A percentile compares a stretch with the other conserved stretches of the same genome.
Conservation (phyloP, 1,139 yeast species). For the Taphrina communis region DNA sequence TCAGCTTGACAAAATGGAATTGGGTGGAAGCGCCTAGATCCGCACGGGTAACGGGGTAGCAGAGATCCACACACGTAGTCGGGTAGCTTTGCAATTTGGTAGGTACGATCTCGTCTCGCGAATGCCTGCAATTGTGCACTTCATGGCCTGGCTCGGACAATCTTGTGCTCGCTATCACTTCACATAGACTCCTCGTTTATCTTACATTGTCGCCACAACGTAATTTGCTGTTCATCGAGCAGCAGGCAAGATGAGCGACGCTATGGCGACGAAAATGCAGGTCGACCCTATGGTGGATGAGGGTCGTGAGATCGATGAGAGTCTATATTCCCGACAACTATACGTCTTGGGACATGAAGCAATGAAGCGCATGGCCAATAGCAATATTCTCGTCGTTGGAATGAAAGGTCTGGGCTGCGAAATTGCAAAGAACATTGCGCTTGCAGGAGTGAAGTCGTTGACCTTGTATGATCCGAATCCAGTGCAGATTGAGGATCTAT, state of each 20-base stretch:
- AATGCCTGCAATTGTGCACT: neutral
- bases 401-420: slow-evolving; percentile 91
- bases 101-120: neutral
- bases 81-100: no score
- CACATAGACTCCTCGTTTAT: no score
- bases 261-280: slow-evolving; percentile 45
- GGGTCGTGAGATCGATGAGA: slow-evolving; percentile 71
- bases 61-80: slow-evolving; percentile 2
- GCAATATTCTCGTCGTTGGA: slow-evolving; percentile 87
- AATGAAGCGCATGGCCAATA: slow-evolving; percentile 93
- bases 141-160: neutral
- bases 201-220: no score
- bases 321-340: slow-evolving; percentile 91
- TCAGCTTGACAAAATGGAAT: neutral
- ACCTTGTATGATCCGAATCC: slow-evolving; percentile 83
- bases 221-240: no score
- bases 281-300: slow-evolving; percentile 44
- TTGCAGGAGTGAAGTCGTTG: slow-evolving; percentile 95
- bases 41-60: slow-evolving; percentile 7
- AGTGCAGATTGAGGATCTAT: slow-evolving; percentile 71
- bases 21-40: slow-evolving; percentile 7
- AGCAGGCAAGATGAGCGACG: slow-evolving; percentile 25
- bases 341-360: slow-evolving; percentile 95
- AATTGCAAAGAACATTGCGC: slow-evolving; percentile 88
- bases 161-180: neutral